Conservation (phyloP, 768 basidiomycete species). For the Lactarius indigo region DNA sequence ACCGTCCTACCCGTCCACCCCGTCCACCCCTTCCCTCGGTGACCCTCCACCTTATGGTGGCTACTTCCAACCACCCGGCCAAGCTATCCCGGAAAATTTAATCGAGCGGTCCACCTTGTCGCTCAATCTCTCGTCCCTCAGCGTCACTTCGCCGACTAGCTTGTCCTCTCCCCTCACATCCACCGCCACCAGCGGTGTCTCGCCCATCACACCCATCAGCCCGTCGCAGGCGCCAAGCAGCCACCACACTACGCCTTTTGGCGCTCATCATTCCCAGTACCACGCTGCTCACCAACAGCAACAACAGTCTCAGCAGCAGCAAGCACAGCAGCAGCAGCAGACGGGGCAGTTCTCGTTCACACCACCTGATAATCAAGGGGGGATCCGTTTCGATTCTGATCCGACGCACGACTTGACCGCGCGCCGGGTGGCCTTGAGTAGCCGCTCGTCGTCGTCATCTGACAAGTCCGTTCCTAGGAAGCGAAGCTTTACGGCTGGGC, state of each 20-base stretch:
- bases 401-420: constrained; percentile 31
- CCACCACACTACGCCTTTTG: constrained; percentile 40
- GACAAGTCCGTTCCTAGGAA: constrained; percentile 63
- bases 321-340: constrained; percentile 36
- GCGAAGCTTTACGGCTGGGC: constrained; percentile 53
- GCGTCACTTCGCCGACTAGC: constrained; percentile 63
- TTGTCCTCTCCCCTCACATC: constrained; percentile 46
- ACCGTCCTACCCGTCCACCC: constrained; percentile 22
- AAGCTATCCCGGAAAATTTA: constrained; percentile 28
- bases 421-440: constrained; percentile 38
- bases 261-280: constrained; percentile 41
- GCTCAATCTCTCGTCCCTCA: constrained; percentile 64
- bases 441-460: constrained; percentile 44
- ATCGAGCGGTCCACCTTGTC: constrained; percentile 43
- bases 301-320: constrained; percentile 5
- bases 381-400: constrained; percentile 34
- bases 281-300: constrained; percentile 21
- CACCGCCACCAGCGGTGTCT: constrained; percentile 35
- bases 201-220: constrained; percentile 56
- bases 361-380: constrained; percentile 32
- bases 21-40: constrained; percentile 23
- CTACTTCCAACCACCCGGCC: constrained; percentile 25
- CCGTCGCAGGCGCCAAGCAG: constrained; percentile 44
- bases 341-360: constrained; percentile 49
- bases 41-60: constrained; percentile 26